Base-by-base conservation (phyloP, 768 basidiomycete genomes). In the Naganishia vaughanmartiniae region DNA sequence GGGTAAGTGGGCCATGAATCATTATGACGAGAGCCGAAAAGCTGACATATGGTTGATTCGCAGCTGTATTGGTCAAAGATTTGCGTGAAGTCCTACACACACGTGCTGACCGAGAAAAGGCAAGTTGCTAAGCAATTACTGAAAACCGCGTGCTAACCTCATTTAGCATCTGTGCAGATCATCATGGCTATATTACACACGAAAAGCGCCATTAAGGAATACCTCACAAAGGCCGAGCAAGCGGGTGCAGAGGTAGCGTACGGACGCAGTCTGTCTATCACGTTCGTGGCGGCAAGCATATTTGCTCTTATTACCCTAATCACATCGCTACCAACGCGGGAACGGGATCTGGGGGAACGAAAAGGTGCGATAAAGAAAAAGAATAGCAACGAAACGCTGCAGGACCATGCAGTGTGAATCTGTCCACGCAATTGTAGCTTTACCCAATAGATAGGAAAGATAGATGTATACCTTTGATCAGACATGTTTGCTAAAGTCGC, bases 161-260 rank as follows among this genome's bases (percentile, higher is more conserved):
- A 39, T 45, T 54, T 60, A 21, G 33, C 58, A 17, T 4, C 54
- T 17, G 48, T 24, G 11, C 60, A 75, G 72, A 71, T 75, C 36
- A 77, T 81, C 68, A 69, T 65, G 34, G 65, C 75, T 19, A 77
- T 81, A 57, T 70, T 81, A 0, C 78, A 81, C 57, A 75, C 77
- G n/a, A 81, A 81, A 71, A 51, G 75, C 10, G 76, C 78, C 12
- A 76, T 80, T 28, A 68, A 73, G 21, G 68, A 72, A 15, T 56
- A 76, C 33, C 74, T 77, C 1, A 72, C 73, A 1, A 55, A 55
- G 24, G 12, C 45, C 7, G 55, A 74, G 33, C 67, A 75, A 34
- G 21, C 57, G 2, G 42, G 71, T 31, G 77, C 76, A 26, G 66
- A 78, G 19, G 57, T 72, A 15, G 76, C 79, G 2, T 79, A 79